Evolutionary conservation across 2,329 filamentous ascomycete species (phyloP).

Genomic region (Knufia fluminis): DNA sequence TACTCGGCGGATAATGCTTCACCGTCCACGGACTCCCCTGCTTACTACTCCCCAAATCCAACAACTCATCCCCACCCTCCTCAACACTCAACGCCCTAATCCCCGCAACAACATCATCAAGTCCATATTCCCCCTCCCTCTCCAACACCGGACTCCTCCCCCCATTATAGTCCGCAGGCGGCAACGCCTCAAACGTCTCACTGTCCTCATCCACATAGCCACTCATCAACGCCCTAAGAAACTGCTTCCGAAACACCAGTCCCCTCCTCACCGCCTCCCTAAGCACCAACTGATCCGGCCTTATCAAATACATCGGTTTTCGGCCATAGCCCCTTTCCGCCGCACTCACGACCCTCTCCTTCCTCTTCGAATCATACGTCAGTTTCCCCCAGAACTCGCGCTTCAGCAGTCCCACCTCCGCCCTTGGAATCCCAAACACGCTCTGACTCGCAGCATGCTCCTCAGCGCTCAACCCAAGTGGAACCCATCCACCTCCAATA

Average conservation of each 20-base stretch:
- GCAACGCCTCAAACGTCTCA: slow-evolving; percentile 41
- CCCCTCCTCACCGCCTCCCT: slow-evolving; percentile 22
- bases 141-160: slow-evolving; percentile 13
- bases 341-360: neutral
- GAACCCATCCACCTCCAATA: neutral
- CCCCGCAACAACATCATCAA: slow-evolving; percentile 20
- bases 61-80: slow-evolving; percentile 18
- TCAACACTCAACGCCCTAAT: slow-evolving; percentile 17
- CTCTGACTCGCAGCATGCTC: slow-evolving; percentile 13
- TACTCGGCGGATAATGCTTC: slow-evolving; percentile 11
- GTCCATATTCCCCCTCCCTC: slow-evolving; percentile 18
- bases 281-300: slow-evolving; percentile 24
- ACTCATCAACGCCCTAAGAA: slow-evolving; percentile 34
- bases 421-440: slow-evolving; percentile 44
- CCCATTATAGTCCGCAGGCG: slow-evolving; percentile 34
- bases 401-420: slow-evolving; percentile 45
- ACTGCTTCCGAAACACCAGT: slow-evolving; percentile 16
- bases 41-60: slow-evolving; percentile 16
- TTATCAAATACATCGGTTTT: slow-evolving; percentile 15
- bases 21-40: slow-evolving; percentile 15
- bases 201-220: slow-evolving; percentile 48
- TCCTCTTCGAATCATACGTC: neutral
- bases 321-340: slow-evolving; percentile 11
- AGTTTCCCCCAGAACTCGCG: slow-evolving; percentile 48
- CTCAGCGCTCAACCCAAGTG: slow-evolving; percentile 6